phyloP scores from a whole-genome alignment of 2,329 filamentous ascomycete species.

The Fusarium azukiicola region DNA sequence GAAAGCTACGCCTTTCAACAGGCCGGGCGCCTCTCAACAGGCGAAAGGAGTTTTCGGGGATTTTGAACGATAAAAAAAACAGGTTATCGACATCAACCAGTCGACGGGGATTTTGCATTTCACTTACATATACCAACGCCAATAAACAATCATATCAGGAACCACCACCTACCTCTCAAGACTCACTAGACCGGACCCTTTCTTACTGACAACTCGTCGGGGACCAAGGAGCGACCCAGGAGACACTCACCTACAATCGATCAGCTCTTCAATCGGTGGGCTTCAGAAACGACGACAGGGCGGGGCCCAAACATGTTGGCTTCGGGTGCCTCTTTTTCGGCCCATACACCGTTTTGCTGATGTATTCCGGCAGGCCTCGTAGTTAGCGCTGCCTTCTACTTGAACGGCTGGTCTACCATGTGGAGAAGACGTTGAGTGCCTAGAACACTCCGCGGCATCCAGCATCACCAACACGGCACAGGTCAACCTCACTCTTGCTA shows the following conservation, averaged over 20 bases:
- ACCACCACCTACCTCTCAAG: not conserved
- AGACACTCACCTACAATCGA: not conserved
- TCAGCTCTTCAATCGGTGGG: not conserved
- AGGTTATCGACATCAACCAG: slow-evolving; percentile 46
- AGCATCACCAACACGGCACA: too few species aligned
- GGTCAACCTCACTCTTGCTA: too few species aligned
- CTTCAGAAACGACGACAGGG: not conserved
- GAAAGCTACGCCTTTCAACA: slow-evolving; percentile 56
- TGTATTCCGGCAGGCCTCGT: not conserved
- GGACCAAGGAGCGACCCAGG: not conserved
- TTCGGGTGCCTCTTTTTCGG: not conserved
- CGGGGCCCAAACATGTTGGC: not conserved
- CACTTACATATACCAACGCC: slow-evolving; percentile 41
- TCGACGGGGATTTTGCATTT: slow-evolving; percentile 39
- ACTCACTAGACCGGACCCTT: not conserved
- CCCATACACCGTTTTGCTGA: not conserved
- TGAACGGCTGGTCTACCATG: too few species aligned
- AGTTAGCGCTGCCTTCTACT: too few species aligned
- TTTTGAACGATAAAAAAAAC: slow-evolving; percentile 35
- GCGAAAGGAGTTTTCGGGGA: slow-evolving; percentile 50
- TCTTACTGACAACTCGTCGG: not conserved
- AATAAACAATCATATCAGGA: slow-evolving; percentile 27
- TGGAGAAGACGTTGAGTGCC: too few species aligned
- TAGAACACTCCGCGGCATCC: too few species aligned
- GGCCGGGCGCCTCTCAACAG: slow-evolving; percentile 55